Evolutionary conservation across 78 protist species (phyloP).

Genomic region (Dictyostelium brefeldianum): DNA sequence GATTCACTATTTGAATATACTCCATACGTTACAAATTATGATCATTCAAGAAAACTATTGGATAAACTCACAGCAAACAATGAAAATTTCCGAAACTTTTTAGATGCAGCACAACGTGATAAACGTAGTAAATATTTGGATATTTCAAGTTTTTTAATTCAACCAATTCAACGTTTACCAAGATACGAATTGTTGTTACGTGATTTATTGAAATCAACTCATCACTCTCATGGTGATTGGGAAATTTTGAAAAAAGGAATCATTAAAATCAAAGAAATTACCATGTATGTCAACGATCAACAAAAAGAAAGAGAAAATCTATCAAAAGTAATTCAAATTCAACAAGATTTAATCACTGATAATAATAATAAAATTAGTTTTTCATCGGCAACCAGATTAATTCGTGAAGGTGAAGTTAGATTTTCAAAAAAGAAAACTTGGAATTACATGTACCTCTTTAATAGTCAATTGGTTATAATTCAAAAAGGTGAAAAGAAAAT

Average conservation of each 20-base stretch:
- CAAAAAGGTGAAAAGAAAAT: slow-evolving; percentile 11
- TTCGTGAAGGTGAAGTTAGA: slow-evolving; percentile 26
- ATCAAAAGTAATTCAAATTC: slow-evolving; percentile 32
- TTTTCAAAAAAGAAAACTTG: slow-evolving; percentile 28
- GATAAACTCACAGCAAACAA: not conserved
- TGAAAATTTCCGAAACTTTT: slow-evolving; percentile 25
- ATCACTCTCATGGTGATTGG: not conserved
- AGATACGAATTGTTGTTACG: slow-evolving; percentile 26
- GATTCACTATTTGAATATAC: slow-evolving; percentile 37
- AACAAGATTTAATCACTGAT: not conserved
- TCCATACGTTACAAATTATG: slow-evolving; percentile 38
- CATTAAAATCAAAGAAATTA: slow-evolving; percentile 21
- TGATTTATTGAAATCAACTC: slow-evolving; percentile 1
- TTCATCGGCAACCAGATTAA: slow-evolving; percentile 21
- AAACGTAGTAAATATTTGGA: slow-evolving; percentile 42
- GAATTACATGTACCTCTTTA: slow-evolving; percentile 39
- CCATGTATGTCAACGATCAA: slow-evolving; percentile 49
- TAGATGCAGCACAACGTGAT: slow-evolving; percentile 53
- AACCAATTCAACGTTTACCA: slow-evolving; percentile 50
- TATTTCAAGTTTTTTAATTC: slow-evolving; percentile 37
- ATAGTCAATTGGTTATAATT: slow-evolving; percentile 28
- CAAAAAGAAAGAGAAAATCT: slow-evolving; percentile 49
- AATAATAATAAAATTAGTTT: not conserved
- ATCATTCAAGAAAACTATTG: slow-evolving; percentile 18
- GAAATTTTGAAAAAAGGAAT: slow-evolving; percentile 14